Percentiles rank a stretch among this genome's conserved stretches.
These are phyloP conservation scores for Gastrolobium bilobum DNA, from an alignment of 306 rosid genomes.

Conservation along the genomic window DNA sequence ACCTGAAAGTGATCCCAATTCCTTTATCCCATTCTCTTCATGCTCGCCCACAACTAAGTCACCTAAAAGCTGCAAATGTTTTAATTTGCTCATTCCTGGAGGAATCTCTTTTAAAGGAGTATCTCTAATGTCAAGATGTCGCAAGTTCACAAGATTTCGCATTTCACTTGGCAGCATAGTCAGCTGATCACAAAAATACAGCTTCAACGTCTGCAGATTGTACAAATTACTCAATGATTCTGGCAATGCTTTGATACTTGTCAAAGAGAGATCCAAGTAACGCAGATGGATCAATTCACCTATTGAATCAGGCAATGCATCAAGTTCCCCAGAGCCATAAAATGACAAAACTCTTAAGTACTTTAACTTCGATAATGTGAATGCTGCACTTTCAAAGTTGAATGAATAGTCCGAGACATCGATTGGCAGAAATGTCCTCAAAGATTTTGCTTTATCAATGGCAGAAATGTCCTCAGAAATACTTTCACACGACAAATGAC, in stretches of 20 bases:
- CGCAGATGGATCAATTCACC: slow-evolving; percentile 6
- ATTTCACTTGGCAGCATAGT: background rate
- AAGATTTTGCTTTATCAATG: background rate
- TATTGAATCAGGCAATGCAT: background rate
- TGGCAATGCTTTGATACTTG: background rate
- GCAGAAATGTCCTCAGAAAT: slow-evolving; percentile 2
- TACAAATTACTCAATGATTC: slow-evolving; percentile 8
- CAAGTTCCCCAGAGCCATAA: accelerated
- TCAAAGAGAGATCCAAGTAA: background rate
- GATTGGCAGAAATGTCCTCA: slow-evolving; percentile 35
- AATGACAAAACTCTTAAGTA: slow-evolving; percentile 21
- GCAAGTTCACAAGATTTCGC: slow-evolving; percentile 26
- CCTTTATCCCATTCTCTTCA: background rate
- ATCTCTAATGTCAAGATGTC: background rate
- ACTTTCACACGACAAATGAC: too few relatives aligned
- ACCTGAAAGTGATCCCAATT: background rate
- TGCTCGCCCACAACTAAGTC: background rate
- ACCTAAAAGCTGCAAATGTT: background rate
- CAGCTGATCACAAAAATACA: accelerated
- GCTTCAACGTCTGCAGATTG: slow-evolving; percentile 18
- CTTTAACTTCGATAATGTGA: background rate
- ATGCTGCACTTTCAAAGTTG: background rate
- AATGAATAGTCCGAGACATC: accelerated
- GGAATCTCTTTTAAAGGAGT: slow-evolving; percentile 10
- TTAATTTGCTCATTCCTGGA: background rate